Evolutionary conservation across 2,329 filamentous ascomycete species (phyloP).

Genomic region (Atkinsonella hypoxylon): DNA sequence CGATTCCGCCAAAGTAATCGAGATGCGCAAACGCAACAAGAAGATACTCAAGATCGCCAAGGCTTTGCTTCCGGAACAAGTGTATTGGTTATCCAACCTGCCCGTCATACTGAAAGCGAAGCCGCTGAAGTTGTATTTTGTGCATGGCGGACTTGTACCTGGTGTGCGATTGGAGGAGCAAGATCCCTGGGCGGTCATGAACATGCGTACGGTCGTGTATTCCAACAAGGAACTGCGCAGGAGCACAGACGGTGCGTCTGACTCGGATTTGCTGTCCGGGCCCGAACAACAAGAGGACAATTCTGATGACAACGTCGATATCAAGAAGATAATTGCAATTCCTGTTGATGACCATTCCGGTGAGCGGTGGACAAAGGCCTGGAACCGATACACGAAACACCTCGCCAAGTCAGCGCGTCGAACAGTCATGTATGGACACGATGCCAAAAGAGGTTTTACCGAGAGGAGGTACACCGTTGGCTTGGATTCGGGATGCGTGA

Average conservation of each 20-base stretch:
- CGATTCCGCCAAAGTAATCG: constrained; percentile 12
- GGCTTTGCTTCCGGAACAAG: constrained; percentile 42
- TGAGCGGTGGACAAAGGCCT: constrained; percentile 54
- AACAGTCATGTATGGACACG: constrained; percentile 81
- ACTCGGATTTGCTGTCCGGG: neutral
- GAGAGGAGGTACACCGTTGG: constrained; percentile 62
- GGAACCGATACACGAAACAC: constrained; percentile 39
- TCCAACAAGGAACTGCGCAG: constrained; percentile 30
- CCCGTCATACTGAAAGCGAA: constrained; percentile 71
- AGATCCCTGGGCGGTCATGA: constrained; percentile 76
- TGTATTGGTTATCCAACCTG: constrained; percentile 55
- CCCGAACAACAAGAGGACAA: neutral
- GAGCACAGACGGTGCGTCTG: constrained; percentile 12
- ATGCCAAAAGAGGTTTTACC: constrained; percentile 57
- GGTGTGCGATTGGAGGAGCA: constrained; percentile 57
- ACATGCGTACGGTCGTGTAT: constrained; percentile 69
- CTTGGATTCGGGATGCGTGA: constrained; percentile 72
- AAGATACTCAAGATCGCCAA: constrained; percentile 43
- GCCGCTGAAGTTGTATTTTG: constrained; percentile 52
- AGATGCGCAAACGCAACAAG: constrained; percentile 21
- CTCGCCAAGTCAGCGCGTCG: constrained; percentile 26
- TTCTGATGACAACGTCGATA: neutral
- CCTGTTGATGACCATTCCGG: constrained; percentile 36
- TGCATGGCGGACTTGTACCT: constrained; percentile 78
- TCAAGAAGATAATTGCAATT: constrained; percentile 17